Evolutionary conservation across 139 green algal species (phyloP).

Genomic region (Micractinium sp.): DNA sequence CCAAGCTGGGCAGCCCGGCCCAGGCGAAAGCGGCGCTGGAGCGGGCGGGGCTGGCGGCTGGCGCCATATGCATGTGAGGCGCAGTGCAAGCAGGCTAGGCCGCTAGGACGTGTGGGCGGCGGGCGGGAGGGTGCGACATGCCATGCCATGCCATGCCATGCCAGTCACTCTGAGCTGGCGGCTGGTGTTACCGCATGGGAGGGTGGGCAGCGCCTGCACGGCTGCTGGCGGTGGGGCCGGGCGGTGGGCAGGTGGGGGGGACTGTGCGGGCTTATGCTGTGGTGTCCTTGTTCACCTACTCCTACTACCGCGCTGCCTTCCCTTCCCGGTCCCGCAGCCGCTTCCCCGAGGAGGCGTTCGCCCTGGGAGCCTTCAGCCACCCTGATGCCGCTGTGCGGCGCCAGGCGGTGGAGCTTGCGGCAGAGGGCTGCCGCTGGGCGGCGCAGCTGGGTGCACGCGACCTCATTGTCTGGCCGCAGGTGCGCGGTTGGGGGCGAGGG

Average conservation of each 20-base stretch:
- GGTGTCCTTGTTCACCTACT: too few relatives aligned
- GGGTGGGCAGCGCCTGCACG: too few relatives aligned
- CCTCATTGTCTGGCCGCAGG: constrained; percentile 46
- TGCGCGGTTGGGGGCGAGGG: too few relatives aligned
- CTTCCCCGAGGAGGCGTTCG: constrained; percentile 53
- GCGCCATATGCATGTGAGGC: constrained; percentile 41
- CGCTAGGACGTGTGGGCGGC: background rate
- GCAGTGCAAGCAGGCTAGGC: background rate
- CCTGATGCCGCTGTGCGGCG: constrained; percentile 40
- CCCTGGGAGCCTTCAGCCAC: constrained; percentile 62
- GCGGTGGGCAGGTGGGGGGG: too few relatives aligned
- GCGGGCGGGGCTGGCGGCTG: constrained; percentile 43
- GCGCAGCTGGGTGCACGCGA: constrained; percentile 48
- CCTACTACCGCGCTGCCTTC: too few relatives aligned
- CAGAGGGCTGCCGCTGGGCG: constrained; percentile 57
- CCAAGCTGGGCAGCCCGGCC: background rate
- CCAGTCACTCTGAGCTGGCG: too few relatives aligned
- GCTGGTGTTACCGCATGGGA: too few relatives aligned
- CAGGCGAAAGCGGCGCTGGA: constrained; percentile 42
- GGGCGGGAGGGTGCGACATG: background rate
- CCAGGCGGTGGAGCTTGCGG: constrained; percentile 44
- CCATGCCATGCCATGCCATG: too few relatives aligned
- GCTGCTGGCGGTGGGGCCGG: too few relatives aligned
- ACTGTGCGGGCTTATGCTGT: too few relatives aligned
- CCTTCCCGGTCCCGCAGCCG: constrained; percentile 38